Conservation (phyloP, 371 early-diverging fungal genomes). For the Mortierella sp. region DNA sequence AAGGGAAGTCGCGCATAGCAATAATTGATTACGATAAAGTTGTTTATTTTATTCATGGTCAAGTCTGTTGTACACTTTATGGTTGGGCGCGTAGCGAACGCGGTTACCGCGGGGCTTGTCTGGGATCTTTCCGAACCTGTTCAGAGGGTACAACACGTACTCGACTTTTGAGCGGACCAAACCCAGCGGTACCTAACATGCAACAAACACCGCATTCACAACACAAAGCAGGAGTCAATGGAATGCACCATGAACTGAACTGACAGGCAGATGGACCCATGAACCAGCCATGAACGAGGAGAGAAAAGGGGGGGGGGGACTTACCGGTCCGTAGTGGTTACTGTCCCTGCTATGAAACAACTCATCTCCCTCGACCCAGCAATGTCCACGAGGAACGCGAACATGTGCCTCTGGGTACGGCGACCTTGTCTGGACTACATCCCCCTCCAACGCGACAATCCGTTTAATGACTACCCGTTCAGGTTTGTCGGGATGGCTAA, state of each 20-base stretch:
- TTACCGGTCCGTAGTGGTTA: constrained; percentile 89
- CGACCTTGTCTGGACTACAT: constrained; percentile 76
- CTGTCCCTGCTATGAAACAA: constrained; percentile 89
- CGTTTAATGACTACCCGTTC: constrained; percentile 84
- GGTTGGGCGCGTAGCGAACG: constrained; percentile 52
- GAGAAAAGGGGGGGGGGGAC: no score
- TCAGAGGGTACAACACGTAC: constrained; percentile 47
- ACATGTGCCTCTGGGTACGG: constrained; percentile 62
- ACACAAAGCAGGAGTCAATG: not conserved
- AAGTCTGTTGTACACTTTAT: constrained; percentile 41
- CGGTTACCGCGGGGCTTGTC: constrained; percentile 39
- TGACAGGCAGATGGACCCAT: no score
- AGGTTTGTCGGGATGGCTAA: constrained; percentile 82
- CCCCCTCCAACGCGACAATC: constrained; percentile 90
- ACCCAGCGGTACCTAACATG: constrained; percentile 44
- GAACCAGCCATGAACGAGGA: not conserved
- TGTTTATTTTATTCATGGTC: constrained; percentile 19
- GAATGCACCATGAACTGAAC: no score
- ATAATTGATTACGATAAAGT: not conserved
- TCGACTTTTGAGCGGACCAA: constrained; percentile 35
- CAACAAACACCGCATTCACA: no score
- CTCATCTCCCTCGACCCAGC: constrained; percentile 96
- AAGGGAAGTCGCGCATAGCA: not conserved
- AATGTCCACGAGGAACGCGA: constrained; percentile 87
- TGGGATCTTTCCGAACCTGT: constrained; percentile 42